These are phyloP conservation scores for Magnusiomyces tetraspermus DNA, from an alignment of 1,139 yeast species.

Conservation along the genomic window DNA sequence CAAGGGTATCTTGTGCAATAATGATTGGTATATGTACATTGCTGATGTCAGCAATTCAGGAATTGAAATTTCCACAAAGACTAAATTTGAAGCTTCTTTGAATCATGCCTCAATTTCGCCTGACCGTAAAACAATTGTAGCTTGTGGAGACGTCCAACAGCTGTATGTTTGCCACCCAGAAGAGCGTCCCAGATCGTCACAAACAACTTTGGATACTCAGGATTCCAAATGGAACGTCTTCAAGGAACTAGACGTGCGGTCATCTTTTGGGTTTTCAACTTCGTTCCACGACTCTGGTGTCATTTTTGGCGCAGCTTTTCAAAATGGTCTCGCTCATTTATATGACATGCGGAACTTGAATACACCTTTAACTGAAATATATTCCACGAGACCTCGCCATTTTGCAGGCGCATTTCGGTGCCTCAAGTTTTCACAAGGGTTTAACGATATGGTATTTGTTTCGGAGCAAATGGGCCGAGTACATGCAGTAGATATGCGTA, in stretches of 20 bases:
- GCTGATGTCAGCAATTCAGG: slow-evolving; percentile 49
- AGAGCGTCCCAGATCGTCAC: slow-evolving; percentile 14
- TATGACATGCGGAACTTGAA: slow-evolving; percentile 62
- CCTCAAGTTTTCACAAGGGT: slow-evolving; percentile 59
- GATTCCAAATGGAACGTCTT: slow-evolving; percentile 18
- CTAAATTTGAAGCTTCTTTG: slow-evolving; percentile 43
- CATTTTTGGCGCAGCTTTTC: slow-evolving; percentile 71
- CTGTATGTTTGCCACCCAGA: slow-evolving; percentile 43
- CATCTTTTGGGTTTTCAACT: slow-evolving; percentile 77
- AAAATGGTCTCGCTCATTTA: slow-evolving; percentile 69
- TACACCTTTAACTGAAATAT: slow-evolving; percentile 33
- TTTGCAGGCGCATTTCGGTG: slow-evolving; percentile 51
- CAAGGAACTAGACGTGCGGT: slow-evolving; percentile 43
- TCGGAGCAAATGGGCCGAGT: slow-evolving; percentile 83
- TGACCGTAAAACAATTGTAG: slow-evolving; percentile 44
- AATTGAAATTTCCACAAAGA: slow-evolving; percentile 33
- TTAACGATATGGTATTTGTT: slow-evolving; percentile 65
- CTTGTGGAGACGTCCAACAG: slow-evolving; percentile 51
- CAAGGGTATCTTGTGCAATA: slow-evolving; percentile 65
- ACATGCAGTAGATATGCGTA: slow-evolving; percentile 70
- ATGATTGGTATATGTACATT: slow-evolving; percentile 62
- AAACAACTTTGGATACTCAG: not conserved
- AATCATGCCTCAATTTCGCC: slow-evolving; percentile 56
- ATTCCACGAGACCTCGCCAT: slow-evolving; percentile 28
- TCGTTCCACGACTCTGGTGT: slow-evolving; percentile 66